phyloP scores from a whole-genome alignment of 2,329 filamentous ascomycete genomes.

The Paracamarosporium sp. region DNA sequence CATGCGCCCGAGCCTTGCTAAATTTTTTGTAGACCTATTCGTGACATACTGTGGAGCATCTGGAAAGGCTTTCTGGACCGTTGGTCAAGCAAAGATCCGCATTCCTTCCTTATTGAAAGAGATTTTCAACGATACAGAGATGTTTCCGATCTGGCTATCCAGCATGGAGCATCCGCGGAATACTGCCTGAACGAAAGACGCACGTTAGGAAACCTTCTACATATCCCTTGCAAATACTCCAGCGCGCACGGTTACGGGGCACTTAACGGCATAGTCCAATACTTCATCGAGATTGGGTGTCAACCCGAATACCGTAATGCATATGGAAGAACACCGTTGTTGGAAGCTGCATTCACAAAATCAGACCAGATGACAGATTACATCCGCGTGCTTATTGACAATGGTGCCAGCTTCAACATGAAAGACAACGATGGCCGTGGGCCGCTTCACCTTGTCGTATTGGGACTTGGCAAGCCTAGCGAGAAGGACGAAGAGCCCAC shows the following conservation, averaged over 20 bases:
- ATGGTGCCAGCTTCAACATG: neutral
- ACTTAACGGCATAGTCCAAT: neutral
- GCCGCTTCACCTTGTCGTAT: neutral
- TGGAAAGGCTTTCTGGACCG: neutral
- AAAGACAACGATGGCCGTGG: neutral
- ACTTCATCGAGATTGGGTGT: neutral
- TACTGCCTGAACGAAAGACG: neutral
- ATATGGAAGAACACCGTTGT: neutral
- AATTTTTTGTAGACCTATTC: neutral
- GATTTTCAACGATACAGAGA: neutral
- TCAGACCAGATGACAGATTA: neutral
- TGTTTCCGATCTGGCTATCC: neutral
- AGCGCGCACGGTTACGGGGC: neutral
- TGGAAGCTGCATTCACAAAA: neutral
- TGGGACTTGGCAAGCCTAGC: neutral
- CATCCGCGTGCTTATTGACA: neutral
- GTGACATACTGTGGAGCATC: neutral
- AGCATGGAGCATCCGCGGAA: neutral
- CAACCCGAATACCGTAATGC: neutral
- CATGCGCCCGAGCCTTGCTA: neutral
- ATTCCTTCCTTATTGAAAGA: neutral
- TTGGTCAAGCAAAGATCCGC: neutral
- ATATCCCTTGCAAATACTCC: neutral
- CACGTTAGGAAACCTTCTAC: neutral
- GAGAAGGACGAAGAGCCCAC: neutral